Conservation (phyloP, 1,284 basidiomycete genomes). For the Ustilago bromivora region DNA sequence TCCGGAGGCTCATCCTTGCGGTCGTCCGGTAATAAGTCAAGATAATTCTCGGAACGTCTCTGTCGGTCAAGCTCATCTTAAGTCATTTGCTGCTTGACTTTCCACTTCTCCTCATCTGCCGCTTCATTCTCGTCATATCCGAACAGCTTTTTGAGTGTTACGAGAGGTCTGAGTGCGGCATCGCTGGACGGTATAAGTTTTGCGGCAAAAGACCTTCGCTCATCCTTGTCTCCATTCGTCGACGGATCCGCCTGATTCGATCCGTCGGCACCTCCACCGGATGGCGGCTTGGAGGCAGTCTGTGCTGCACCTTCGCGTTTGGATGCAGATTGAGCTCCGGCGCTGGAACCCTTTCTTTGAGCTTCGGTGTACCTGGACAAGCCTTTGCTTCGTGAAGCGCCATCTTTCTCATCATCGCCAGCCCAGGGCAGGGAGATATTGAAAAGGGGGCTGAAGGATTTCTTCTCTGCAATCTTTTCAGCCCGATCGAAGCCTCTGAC, state of each 20-base stretch:
- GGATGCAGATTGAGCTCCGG: slow-evolving; percentile 37
- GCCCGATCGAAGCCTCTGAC: slow-evolving; percentile 63
- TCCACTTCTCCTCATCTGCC: slow-evolving; percentile 50
- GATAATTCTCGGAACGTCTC: slow-evolving; percentile 22
- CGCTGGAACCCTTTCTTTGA: slow-evolving; percentile 32
- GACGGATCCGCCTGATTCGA: slow-evolving; percentile 16
- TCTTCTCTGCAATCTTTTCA: slow-evolving; percentile 43
- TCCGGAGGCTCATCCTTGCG: slow-evolving; percentile 58
- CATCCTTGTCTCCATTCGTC: slow-evolving; percentile 34
- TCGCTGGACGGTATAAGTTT: slow-evolving; percentile 54
- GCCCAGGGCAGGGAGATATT: slow-evolving; percentile 47
- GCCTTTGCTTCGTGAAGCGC: neutral
- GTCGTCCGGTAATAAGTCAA: slow-evolving; percentile 39
- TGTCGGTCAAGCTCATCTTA: slow-evolving; percentile 48
- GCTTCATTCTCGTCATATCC: slow-evolving; percentile 55
- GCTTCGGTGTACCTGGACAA: slow-evolving; percentile 18
- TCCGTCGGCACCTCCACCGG: slow-evolving; percentile 47
- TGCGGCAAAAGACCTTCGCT: slow-evolving; percentile 34
- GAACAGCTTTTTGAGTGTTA: slow-evolving; percentile 41
- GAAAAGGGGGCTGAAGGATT: slow-evolving; percentile 34
- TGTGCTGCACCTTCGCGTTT: slow-evolving; percentile 51
- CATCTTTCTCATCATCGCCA: slow-evolving; percentile 19
- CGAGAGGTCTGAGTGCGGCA: slow-evolving; percentile 41
- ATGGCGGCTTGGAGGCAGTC: slow-evolving; percentile 26
- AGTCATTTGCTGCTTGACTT: slow-evolving; percentile 55